Evolutionary conservation across 495 filamentous ascomycete species (phyloP), one percentile per base, ranked within the genome.

Genomic region (Lepraria neglecta): DNA sequence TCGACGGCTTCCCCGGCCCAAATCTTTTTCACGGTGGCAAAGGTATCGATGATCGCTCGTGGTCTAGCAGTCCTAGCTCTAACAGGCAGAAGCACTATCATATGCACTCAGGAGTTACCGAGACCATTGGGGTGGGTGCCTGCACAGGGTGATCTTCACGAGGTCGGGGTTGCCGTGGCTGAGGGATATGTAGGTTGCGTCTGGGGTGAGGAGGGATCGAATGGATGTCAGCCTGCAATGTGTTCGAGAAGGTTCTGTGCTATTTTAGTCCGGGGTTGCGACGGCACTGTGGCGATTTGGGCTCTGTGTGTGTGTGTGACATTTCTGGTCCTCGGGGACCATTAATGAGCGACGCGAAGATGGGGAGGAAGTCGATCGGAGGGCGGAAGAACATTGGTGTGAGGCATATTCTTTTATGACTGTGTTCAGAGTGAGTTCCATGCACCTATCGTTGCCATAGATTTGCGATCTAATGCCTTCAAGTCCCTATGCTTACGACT

Each of bases 171-270:
- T 59, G 57, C 56, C 31, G 53, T 67, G 65, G 57, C 46, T 65
- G 48, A 69, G 62, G 54, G 66, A 68, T 51, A 60, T 31, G 54
- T 67, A 62, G 3, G 67, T 62, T 21, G 67, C 67, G 27, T 56
- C 47, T 1, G 53, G 62, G 31, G 65, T 38, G 21, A 69, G 57
- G 38, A 65, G 67, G 31, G 6, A 43, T 21, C 11, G 52, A 30
- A 55, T 30, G 4, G 4, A 30, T 19, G 15, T 58, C 55, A 19
- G 42, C 12, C 40, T 58, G 30, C 38, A 58, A 44, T 19, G 43
- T 58, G 30, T 47, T 58, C n/a, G 24, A 46, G 27, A 10, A 46
- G 44, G 12, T 33, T 45, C 42, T 21, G 27, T 24, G n/a, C 56
- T 27, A 58, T 28, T 6, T 35, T 38, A n/a, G 12, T n/a, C 19